Evolutionary conservation across 345 rosid species (phyloP), one percentile per base, ranked within the genome.

Genomic region (Gossypium rotundifolium): DNA sequence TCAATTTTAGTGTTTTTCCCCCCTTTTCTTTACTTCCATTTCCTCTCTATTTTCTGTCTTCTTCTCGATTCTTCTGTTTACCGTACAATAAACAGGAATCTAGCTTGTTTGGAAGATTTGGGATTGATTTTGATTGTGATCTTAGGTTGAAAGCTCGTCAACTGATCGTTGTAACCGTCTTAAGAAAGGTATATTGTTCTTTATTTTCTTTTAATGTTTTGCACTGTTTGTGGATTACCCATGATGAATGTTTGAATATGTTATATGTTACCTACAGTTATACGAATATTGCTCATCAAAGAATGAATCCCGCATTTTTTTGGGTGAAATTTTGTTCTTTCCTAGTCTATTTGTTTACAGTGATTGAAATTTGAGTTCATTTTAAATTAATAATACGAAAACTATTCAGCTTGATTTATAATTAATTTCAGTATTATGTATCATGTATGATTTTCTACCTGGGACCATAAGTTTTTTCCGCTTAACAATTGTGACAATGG

Each of bases 41-140:
- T 11, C 54, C 66, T 48, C 23, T 33, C n/a, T 33, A 8, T 23
- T 46, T 73, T 29, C 12, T 14, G 12, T 38, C 58, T 45, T 62
- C 16, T 42, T 70, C 68, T 77, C 11, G 61, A 29, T 20, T 49
- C 54, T 49, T 44, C 3, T 25, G 16, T 4, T 22, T 77, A 17
- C 63, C 33, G 11, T 63, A 17, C 42, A 44, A 42, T 60, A 65
- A 13, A 18, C 45, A 65, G 25, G 62, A 9, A 14, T 65, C 11
- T 6, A 18, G 20, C 48, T 73, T 48, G 46, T 46, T 71, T 55
- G 2, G 42, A 53, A 14, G 38, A 46, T 44, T 38, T 44, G 49
- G 44, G 48, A 22, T 52, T 17, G 46, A 55, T 29, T 29, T 67
- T 45, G 78, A 57, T 69, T 77, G 10, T 60, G 42, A 60, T 60